Evolutionary conservation across 305 asterid species (phyloP).

Genomic region (Fraxinus ornus): DNA sequence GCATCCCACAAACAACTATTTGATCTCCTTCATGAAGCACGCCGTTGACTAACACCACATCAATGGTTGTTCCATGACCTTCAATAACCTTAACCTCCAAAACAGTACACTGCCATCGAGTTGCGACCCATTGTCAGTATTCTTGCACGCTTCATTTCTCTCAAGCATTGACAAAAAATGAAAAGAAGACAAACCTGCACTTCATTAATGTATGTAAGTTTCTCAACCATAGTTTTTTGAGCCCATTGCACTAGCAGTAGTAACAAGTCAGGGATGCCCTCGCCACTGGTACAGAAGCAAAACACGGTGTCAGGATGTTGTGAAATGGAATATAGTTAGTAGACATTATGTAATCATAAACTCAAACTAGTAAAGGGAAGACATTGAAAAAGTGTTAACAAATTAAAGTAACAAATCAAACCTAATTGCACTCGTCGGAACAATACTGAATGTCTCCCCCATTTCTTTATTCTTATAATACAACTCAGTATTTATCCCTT

Average conservation of each 20-base stretch:
- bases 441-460: conserved; percentile 84
- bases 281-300: conserved; percentile 64
- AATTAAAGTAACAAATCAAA: conserved; percentile 20
- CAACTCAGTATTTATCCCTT: conserved; percentile 90
- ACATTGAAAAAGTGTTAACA: conserved; percentile 18
- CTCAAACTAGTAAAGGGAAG: conserved; percentile 14
- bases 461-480: conserved; percentile 86
- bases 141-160: conserved; percentile 18
- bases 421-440: conserved; percentile 99
- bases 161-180: conserved; percentile 22
- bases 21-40: conserved; percentile 98
- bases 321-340: not conserved
- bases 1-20: conserved; percentile 95
- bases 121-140: conserved; percentile 4
- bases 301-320: conserved; percentile 12
- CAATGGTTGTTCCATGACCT: conserved; percentile 98
- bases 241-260: conserved; percentile 86
- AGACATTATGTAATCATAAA: conserved; percentile 7
- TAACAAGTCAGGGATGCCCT: conserved; percentile 88
- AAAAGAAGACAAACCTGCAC: conserved; percentile 60
- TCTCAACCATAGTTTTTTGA: conserved; percentile 80
- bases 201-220: conserved; percentile 77
- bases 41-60: conserved; percentile 88
- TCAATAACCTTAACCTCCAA: conserved; percentile 97
- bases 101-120: conserved; percentile 81